Percentiles rank a stretch among this genome's conserved stretches.
These are phyloP conservation scores for Botrytis hyacinthi DNA, from an alignment of 2,329 filamentous ascomycete species.

Conservation along the genomic window DNA sequence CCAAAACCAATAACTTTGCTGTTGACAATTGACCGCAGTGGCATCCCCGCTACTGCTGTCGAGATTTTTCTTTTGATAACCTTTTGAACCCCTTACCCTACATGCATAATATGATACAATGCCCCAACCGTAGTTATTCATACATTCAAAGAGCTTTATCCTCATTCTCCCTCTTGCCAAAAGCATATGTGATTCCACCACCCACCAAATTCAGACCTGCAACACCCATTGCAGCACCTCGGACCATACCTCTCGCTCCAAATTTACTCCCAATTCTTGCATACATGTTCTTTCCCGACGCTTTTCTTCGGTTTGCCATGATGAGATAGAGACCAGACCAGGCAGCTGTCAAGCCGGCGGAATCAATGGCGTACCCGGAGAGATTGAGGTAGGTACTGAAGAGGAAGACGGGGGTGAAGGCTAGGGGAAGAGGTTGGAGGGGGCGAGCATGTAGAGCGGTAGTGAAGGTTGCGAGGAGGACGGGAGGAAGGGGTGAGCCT, in stretches of 20 bases:
- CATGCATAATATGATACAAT: not conserved
- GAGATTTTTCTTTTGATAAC: not conserved
- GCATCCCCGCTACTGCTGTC: not conserved
- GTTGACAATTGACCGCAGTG: not conserved
- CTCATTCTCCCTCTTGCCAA: constrained; percentile 43
- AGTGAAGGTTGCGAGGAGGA: constrained; percentile 63
- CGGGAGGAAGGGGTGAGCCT: constrained; percentile 63
- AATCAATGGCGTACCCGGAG: constrained; percentile 59
- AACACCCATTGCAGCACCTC: constrained; percentile 51
- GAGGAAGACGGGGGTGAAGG: constrained; percentile 64
- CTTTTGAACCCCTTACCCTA: not conserved
- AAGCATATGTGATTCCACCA: constrained; percentile 51
- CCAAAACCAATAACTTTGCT: not conserved
- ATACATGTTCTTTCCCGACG: constrained; percentile 27
- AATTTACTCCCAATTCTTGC: constrained; percentile 48
- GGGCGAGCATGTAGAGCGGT: constrained; percentile 66
- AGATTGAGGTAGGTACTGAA: constrained; percentile 66
- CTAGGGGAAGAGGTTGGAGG: constrained; percentile 62
- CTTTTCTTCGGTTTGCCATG: constrained; percentile 55
- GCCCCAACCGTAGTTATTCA: not conserved
- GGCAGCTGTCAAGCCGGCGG: constrained; percentile 60
- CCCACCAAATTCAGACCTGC: constrained; percentile 51
- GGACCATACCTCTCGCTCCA: constrained; percentile 49
- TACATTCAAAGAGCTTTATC: constrained; percentile 10
- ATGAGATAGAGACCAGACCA: constrained; percentile 66